phyloP scores from a whole-genome alignment of 2,329 filamentous ascomycete species.

The Tothia fuscella region DNA sequence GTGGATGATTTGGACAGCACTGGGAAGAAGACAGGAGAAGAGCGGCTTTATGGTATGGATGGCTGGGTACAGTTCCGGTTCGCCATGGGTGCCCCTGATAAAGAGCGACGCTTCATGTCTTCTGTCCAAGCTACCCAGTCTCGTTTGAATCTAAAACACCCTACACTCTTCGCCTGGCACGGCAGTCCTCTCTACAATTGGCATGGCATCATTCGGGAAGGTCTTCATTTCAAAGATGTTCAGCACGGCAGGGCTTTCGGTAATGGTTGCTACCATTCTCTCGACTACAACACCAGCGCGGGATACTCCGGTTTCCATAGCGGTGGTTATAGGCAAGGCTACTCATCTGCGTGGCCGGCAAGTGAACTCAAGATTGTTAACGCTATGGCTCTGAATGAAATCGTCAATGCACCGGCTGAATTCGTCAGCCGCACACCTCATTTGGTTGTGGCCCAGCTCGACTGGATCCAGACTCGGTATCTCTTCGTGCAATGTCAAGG shows the following conservation, averaged over 20 bases:
- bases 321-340: neutral
- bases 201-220: constrained; percentile 80
- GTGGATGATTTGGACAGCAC: constrained; percentile 41
- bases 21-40: constrained; percentile 25
- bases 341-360: constrained; percentile 43
- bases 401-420: constrained; percentile 58
- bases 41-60: constrained; percentile 51
- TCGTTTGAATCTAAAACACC: constrained; percentile 35
- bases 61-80: constrained; percentile 74
- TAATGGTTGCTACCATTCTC: constrained; percentile 71
- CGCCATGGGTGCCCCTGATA: constrained; percentile 77
- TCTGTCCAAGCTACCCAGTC: constrained; percentile 33
- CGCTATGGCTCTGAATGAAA: constrained; percentile 69
- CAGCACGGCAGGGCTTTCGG: constrained; percentile 60
- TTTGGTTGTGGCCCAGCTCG: constrained; percentile 60
- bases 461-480: constrained; percentile 88
- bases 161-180: constrained; percentile 79
- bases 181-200: constrained; percentile 67
- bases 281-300: constrained; percentile 43
- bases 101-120: constrained; percentile 61
- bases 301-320: constrained; percentile 31
- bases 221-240: constrained; percentile 57
- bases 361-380: constrained; percentile 48
- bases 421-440: constrained; percentile 47
- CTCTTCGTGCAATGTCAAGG: constrained; percentile 48